Evolutionary conservation across 768 basidiomycete genomes (phyloP).

Genomic region (Phaffia tasmanica): DNA sequence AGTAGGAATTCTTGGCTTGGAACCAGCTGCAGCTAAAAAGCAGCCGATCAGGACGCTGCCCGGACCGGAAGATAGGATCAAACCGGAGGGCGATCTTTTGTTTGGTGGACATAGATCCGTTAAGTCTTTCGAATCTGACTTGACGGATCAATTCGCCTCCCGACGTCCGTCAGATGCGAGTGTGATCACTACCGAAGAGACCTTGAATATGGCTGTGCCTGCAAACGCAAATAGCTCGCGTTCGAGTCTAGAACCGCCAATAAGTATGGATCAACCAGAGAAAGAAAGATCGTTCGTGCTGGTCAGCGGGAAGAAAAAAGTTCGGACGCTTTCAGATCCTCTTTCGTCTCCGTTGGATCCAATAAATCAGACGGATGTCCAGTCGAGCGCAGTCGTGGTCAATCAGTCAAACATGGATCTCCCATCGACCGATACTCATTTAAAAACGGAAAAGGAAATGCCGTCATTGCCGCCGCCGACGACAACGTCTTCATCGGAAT

Average conservation of each 20-base stretch:
- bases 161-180: not conserved
- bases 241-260: too few relatives aligned
- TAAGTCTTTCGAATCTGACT: not conserved
- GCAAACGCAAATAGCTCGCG: too few relatives aligned
- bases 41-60: not conserved
- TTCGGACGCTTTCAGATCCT: not conserved
- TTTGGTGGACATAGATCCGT: too few relatives aligned
- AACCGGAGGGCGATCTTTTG: too few relatives aligned
- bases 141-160: not conserved
- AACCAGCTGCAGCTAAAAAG: not conserved
- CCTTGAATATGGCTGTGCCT: too few relatives aligned
- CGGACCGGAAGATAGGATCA: not conserved
- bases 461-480: conserved; percentile 1
- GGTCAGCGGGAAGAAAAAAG: not conserved
- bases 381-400: too few relatives aligned
- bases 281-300: not conserved
- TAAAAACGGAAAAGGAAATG: too few relatives aligned
- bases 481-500: not conserved
- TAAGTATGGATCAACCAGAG: too few relatives aligned
- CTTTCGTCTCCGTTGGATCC: not conserved
- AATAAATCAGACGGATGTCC: not conserved
- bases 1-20: not conserved
- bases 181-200: too few relatives aligned
- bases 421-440: too few relatives aligned
- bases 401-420: too few relatives aligned